A percentile compares a stretch with the other conserved stretches of the same genome.
phyloP scores from a whole-genome alignment of 257 asterid species.

The Thymus quinquecostatus region DNA sequence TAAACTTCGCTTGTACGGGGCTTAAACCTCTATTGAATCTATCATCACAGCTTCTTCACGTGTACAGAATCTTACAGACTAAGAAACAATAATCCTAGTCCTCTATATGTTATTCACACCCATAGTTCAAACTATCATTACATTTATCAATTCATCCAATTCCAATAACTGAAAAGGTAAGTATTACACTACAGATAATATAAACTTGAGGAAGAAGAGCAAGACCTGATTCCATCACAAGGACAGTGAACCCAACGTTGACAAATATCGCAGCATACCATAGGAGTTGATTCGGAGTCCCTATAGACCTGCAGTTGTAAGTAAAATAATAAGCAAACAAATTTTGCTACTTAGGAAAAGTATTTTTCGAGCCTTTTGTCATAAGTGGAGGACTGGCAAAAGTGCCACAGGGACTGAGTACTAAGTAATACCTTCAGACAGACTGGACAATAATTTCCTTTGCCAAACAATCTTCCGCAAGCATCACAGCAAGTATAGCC shows the following conservation, averaged over 20 bases:
- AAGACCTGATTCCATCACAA: slow-evolving; percentile 94
- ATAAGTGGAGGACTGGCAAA: slow-evolving; percentile 12
- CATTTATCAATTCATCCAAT: slow-evolving; percentile 7
- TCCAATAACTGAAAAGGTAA: slow-evolving; percentile 1
- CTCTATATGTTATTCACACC: neutral
- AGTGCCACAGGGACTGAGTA: slow-evolving; percentile 3
- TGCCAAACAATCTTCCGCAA: slow-evolving; percentile 94
- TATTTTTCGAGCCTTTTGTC: slow-evolving; percentile 2
- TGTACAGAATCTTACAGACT: neutral
- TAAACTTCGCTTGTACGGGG: neutral
- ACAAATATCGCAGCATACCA: slow-evolving; percentile 98
- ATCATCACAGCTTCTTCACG: slow-evolving; percentile 22
- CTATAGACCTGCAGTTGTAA: slow-evolving; percentile 74
- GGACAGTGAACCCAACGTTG: slow-evolving; percentile 99
- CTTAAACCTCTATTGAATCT: slow-evolving; percentile 20
- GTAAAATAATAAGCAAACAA: slow-evolving; percentile 31
- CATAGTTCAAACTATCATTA: neutral
- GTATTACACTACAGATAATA: slow-evolving; percentile 2
- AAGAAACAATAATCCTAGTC: neutral
- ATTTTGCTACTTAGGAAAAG: slow-evolving; percentile 24
- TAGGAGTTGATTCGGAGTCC: slow-evolving; percentile 98
- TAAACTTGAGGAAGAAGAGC: slow-evolving; percentile 21
- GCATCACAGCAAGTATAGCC: slow-evolving; percentile 99
- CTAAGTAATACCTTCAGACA: slow-evolving; percentile 79
- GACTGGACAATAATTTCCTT: slow-evolving; percentile 96